phyloP scores from a whole-genome alignment of 345 rosid species.

The Psidium friedrichsthalianum region DNA sequence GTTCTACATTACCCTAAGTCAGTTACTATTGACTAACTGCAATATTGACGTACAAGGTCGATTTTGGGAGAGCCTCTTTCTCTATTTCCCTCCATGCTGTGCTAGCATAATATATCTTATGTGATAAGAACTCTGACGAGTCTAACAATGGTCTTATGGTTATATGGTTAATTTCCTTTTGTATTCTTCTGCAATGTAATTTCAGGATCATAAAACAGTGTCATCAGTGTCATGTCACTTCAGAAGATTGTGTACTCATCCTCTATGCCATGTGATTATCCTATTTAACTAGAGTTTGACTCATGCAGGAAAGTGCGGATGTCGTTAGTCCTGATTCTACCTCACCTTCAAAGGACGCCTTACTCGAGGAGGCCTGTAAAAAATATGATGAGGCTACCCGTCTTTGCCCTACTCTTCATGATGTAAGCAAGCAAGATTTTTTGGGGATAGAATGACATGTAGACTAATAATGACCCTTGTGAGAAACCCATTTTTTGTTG shows the following conservation, averaged over 20 bases:
- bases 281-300: not conserved
- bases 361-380: constrained; percentile 96
- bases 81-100: not conserved
- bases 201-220: not conserved
- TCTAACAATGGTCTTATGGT: not conserved
- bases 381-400: constrained; percentile 90
- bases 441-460: not conserved
- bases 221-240: not conserved
- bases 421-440: constrained; percentile 42
- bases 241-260: not conserved
- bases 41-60: not conserved
- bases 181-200: not conserved
- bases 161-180: not conserved
- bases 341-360: constrained; percentile 89
- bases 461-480: not conserved
- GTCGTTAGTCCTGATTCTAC: constrained; percentile 83
- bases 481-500: not conserved
- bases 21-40: not conserved
- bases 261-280: not conserved
- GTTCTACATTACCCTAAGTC: not conserved
- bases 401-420: constrained; percentile 89
- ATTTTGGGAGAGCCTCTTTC: not conserved
- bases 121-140: not conserved
- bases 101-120: not conserved
- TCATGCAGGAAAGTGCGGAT: constrained; percentile 89